Conservation (phyloP, 257 asterid species). For the Avicennia marina region DNA sequence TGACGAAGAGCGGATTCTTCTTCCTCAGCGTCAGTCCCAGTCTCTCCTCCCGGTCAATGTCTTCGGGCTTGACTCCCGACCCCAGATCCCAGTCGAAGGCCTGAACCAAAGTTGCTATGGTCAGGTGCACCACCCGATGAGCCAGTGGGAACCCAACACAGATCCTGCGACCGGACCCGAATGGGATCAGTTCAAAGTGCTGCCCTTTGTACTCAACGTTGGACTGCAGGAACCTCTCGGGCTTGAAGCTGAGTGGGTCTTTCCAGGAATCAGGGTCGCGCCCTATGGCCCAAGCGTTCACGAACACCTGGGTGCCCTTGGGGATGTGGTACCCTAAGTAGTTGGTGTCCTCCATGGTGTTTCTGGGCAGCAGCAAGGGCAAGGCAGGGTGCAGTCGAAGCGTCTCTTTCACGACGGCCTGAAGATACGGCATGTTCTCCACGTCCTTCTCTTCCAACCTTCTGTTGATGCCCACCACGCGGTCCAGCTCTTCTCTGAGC, state of each 20-base stretch:
- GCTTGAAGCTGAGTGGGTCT: slow-evolving; percentile 48
- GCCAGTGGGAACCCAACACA: slow-evolving; percentile 57
- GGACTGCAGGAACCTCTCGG: slow-evolving; percentile 43
- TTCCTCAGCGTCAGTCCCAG: slow-evolving; percentile 56
- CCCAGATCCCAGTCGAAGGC: slow-evolving; percentile 51
- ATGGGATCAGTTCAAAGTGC: slow-evolving; percentile 46
- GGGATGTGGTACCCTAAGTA: slow-evolving; percentile 49
- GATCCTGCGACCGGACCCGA: slow-evolving; percentile 59
- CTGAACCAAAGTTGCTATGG: slow-evolving; percentile 30
- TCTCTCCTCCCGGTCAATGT: slow-evolving; percentile 50
- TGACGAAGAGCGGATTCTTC: slow-evolving; percentile 32
- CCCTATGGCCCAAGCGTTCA: slow-evolving; percentile 55
- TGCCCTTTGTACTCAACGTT: slow-evolving; percentile 55
- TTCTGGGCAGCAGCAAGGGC: slow-evolving; percentile 50
- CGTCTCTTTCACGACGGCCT: slow-evolving; percentile 50
- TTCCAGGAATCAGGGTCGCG: slow-evolving; percentile 49
- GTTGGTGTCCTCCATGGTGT: slow-evolving; percentile 38
- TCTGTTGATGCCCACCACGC: slow-evolving; percentile 19
- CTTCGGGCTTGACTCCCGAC: slow-evolving; percentile 30
- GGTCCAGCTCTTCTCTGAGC: slow-evolving; percentile 39
- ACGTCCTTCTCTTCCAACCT: slow-evolving; percentile 48
- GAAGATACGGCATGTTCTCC: slow-evolving; percentile 44
- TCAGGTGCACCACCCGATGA: slow-evolving; percentile 47
- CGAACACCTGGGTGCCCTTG: slow-evolving; percentile 42
- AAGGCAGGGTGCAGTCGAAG: slow-evolving; percentile 49